phyloP scores from a whole-genome alignment of 306 rosid species.

The Pterocarpus santalinus region DNA sequence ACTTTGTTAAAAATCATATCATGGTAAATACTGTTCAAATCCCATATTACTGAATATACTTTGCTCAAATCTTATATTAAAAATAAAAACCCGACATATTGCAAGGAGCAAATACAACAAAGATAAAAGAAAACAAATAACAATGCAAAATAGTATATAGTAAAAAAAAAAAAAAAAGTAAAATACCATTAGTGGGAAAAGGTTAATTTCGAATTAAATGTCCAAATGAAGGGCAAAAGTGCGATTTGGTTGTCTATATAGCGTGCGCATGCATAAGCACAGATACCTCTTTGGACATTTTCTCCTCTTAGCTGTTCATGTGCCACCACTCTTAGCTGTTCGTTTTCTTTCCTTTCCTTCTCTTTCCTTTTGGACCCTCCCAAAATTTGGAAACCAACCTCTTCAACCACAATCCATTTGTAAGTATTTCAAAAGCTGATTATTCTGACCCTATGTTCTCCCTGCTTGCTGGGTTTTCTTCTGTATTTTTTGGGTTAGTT shows the following conservation, averaged over 20 bases:
- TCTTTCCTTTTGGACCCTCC: neutral
- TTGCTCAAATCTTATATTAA: no score
- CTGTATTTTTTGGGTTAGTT: constrained; percentile 9
- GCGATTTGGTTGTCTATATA: constrained; percentile 51
- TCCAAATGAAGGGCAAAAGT: constrained; percentile 12
- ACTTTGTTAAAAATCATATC: no score
- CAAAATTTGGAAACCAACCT: neutral
- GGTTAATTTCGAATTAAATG: neutral
- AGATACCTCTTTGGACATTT: constrained; percentile 30
- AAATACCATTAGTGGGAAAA: neutral
- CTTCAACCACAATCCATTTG: constrained; percentile 23
- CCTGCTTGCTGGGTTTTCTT: constrained; percentile 12
- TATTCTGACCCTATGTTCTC: neutral
- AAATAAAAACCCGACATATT: neutral
- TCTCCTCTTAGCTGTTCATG: neutral
- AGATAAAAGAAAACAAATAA: neutral
- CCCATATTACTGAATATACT: no score
- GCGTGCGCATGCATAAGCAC: neutral
- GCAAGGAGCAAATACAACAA: neutral
- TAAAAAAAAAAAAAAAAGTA: neutral
- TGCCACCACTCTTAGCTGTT: neutral
- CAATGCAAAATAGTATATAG: neutral
- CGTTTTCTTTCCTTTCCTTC: neutral
- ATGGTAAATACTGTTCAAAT: no score
- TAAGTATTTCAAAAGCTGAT: constrained; percentile 45